These are phyloP conservation scores for Kurtzmaniella fragi DNA, from an alignment of 805 yeast genomes.

Conservation along the genomic window DNA sequence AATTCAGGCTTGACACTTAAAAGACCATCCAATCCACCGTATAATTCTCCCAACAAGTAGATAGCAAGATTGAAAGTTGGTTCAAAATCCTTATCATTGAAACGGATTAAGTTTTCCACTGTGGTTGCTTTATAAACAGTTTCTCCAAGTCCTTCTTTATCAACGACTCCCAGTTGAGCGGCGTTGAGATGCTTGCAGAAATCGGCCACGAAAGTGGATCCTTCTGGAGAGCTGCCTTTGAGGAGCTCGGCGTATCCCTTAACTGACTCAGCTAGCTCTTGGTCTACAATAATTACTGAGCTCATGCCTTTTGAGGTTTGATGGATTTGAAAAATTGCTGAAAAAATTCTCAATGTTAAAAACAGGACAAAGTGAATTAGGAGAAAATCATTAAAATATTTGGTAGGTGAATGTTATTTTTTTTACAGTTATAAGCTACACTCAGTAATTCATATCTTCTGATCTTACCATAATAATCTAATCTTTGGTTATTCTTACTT, in stretches of 20 bases:
- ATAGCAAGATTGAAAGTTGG: conserved; percentile 39
- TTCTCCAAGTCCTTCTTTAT: conserved; percentile 24
- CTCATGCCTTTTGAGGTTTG: conserved; percentile 19
- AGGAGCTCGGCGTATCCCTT: conserved; percentile 35
- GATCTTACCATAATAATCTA: too few species aligned
- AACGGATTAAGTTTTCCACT: conserved; percentile 24
- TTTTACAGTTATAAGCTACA: too few species aligned
- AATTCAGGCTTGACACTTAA: conserved; percentile 13
- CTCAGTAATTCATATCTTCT: too few species aligned
- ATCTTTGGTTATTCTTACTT: too few species aligned
- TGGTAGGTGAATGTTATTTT: too few species aligned
- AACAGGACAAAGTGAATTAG: too few species aligned
- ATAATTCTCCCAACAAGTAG: conserved; percentile 28
- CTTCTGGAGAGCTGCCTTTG: conserved; percentile 23
- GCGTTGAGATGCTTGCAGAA: conserved; percentile 17
- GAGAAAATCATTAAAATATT: too few species aligned
- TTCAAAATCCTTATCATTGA: conserved; percentile 41
- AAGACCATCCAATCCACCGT: conserved; percentile 10
- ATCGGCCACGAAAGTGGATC: conserved; percentile 21
- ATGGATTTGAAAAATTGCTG: not conserved
- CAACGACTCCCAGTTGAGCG: conserved; percentile 17
- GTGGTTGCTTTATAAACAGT: conserved; percentile 23
- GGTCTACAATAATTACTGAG: conserved; percentile 41
- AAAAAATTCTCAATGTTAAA: too few species aligned
- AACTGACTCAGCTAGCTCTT: conserved; percentile 36